These are phyloP conservation scores for Magnaporthiopsis poae DNA, from an alignment of 2,329 filamentous ascomycete species.

Conservation along the genomic window DNA sequence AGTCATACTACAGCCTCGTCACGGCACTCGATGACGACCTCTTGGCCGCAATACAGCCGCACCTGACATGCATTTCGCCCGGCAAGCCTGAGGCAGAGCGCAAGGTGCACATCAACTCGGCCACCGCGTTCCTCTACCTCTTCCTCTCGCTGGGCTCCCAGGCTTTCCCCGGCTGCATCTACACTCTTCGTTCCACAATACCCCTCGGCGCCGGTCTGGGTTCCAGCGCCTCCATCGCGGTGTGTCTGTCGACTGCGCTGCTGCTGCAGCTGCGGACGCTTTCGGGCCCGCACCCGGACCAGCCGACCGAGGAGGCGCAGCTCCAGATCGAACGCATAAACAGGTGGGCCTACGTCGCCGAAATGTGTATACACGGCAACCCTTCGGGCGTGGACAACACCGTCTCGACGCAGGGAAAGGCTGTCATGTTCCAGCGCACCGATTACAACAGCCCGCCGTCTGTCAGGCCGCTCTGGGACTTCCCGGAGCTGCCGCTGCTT, in stretches of 20 bases:
- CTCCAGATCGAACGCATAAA: conserved; percentile 92
- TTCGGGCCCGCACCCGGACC: conserved; percentile 82
- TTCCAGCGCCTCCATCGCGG: conserved; percentile 86
- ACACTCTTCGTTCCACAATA: conserved; percentile 86
- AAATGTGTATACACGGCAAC: conserved; percentile 95
- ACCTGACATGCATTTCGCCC: conserved; percentile 62
- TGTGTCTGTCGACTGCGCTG: conserved; percentile 76
- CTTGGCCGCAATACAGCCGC: conserved; percentile 68
- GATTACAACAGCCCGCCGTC: conserved; percentile 68
- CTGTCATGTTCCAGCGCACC: conserved; percentile 75
- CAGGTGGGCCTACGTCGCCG: conserved; percentile 90
- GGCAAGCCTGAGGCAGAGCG: conserved; percentile 58
- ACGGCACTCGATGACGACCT: conserved; percentile 77
- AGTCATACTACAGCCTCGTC: conserved; percentile 84
- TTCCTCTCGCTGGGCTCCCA: conserved; percentile 78
- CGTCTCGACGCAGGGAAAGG: conserved; percentile 85
- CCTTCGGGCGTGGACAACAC: conserved; percentile 97
- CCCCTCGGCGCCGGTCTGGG: conserved; percentile 85
- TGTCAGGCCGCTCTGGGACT: conserved; percentile 70
- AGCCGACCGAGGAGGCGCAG: conserved; percentile 76
- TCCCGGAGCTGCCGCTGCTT: conserved; percentile 83
- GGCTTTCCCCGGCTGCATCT: conserved; percentile 70
- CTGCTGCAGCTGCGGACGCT: conserved; percentile 81
- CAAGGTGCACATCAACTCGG: conserved; percentile 76
- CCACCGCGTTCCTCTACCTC: conserved; percentile 80